Evolutionary conservation across 2,329 filamentous ascomycete species (phyloP).

Genomic region (Triangularia setosa): DNA sequence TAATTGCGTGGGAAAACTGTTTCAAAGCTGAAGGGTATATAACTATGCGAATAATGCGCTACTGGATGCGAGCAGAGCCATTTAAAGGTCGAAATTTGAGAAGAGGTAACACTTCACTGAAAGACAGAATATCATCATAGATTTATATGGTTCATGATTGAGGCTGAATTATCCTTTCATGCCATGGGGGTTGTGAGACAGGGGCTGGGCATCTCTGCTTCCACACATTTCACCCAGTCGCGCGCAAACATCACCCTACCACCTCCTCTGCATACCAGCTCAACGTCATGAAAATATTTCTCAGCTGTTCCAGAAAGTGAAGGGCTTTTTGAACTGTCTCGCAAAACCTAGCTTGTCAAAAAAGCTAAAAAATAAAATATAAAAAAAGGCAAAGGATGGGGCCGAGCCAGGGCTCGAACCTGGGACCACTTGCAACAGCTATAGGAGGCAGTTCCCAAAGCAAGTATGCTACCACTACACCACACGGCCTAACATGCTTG

Average conservation of each 20-base stretch:
- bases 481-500: slow-evolving; percentile 6
- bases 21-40: no score
- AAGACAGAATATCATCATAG: neutral
- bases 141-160: neutral
- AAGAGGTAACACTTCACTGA: neutral
- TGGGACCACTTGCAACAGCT: slow-evolving; percentile 13
- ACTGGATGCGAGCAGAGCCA: neutral
- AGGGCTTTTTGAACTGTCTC: no score
- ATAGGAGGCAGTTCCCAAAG: slow-evolving; percentile 7
- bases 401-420: slow-evolving; percentile 15
- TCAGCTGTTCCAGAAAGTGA: no score
- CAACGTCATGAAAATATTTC: neutral
- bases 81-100: neutral
- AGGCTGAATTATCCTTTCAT: neutral
- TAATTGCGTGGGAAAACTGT: neutral
- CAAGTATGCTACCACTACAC: slow-evolving; percentile 18
- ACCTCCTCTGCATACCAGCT: neutral
- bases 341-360: no score
- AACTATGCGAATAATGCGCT: no score
- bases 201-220: neutral
- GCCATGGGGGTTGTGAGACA: neutral
- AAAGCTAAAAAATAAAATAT: no score
- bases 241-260: neutral
- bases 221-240: neutral
- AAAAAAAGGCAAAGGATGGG: slow-evolving; percentile 5